Conservation (phyloP, 2,329 filamentous ascomycete genomes). For the Ascomycota sp. region DNA sequence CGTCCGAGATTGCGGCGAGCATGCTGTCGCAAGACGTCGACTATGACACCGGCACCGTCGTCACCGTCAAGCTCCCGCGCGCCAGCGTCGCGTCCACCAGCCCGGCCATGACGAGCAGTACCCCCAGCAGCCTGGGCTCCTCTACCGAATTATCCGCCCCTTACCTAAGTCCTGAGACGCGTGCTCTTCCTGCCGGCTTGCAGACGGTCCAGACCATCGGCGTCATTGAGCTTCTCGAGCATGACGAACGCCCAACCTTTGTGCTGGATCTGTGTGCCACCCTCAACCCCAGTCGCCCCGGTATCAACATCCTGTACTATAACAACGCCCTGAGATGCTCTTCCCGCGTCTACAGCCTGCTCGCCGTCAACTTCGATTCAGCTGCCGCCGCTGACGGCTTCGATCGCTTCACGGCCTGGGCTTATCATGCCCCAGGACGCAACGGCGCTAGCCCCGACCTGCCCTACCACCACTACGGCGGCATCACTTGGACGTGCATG, state of each 20-base stretch:
- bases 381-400: constrained; percentile 26
- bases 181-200: constrained; percentile 24
- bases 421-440: constrained; percentile 27
- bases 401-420: constrained; percentile 49
- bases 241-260: constrained; percentile 59
- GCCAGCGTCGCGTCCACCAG: constrained; percentile 28
- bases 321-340: constrained; percentile 46
- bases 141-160: constrained; percentile 31
- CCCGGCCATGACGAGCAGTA: constrained; percentile 26
- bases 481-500: constrained; percentile 48
- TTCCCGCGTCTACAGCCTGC: constrained; percentile 30
- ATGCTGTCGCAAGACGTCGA: constrained; percentile 27
- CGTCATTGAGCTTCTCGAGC: constrained; percentile 52
- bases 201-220: constrained; percentile 43
- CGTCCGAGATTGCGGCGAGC: constrained; percentile 20
- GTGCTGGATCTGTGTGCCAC: constrained; percentile 46
- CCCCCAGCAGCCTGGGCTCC: constrained; percentile 30
- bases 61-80: constrained; percentile 33
- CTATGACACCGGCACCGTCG: constrained; percentile 22
- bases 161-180: constrained; percentile 29
- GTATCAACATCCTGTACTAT: constrained; percentile 42
- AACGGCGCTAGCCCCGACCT: constrained; percentile 29
- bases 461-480: constrained; percentile 39
- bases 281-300: constrained; percentile 29
- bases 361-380: constrained; percentile 28